phyloP scores from a whole-genome alignment of 169 alveolate genomes.

The Babesia divergens region DNA sequence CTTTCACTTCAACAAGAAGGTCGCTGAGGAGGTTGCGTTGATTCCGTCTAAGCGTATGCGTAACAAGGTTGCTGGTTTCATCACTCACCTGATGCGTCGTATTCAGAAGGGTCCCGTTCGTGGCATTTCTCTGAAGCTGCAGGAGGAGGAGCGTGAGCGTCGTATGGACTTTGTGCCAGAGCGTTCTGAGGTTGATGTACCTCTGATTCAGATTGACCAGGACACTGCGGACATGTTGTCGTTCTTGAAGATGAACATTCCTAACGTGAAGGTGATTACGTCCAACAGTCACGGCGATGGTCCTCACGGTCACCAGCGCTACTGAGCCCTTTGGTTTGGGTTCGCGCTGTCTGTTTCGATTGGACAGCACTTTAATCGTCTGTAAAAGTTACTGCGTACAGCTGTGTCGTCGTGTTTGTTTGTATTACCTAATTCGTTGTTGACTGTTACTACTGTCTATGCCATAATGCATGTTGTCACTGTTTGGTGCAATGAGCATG shows the following conservation, averaged over 20 bases:
- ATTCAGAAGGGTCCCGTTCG: constrained; percentile 99
- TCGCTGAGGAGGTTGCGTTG: constrained; percentile 97
- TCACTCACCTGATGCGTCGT: constrained; percentile 91
- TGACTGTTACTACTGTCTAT: too few species aligned
- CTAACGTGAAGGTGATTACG: constrained; percentile 73
- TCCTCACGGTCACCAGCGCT: constrained; percentile 28
- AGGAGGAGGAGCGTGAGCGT: constrained; percentile 99
- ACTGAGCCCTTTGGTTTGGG: not conserved
- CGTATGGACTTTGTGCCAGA: constrained; percentile 98
- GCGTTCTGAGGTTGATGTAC: constrained; percentile 87
- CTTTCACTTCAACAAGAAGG: constrained; percentile 98
- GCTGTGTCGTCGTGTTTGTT: not conserved
- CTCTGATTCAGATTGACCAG: constrained; percentile 84
- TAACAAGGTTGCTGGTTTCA: constrained; percentile 96
- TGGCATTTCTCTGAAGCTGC: constrained; percentile 98
- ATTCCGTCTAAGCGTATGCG: constrained; percentile 97
- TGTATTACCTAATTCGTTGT: not conserved
- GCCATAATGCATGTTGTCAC: too few species aligned
- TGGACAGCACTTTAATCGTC: not conserved
- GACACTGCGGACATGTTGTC: constrained; percentile 87
- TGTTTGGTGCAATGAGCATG: too few species aligned
- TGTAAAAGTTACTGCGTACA: not conserved
- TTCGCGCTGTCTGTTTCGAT: not conserved
- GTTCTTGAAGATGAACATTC: constrained; percentile 77
- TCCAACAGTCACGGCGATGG: constrained; percentile 50